Evolutionary conservation across 495 filamentous ascomycete genomes (phyloP), one percentile per base, ranked within the genome.

Genomic region (Trichocladium uniseriatum): DNA sequence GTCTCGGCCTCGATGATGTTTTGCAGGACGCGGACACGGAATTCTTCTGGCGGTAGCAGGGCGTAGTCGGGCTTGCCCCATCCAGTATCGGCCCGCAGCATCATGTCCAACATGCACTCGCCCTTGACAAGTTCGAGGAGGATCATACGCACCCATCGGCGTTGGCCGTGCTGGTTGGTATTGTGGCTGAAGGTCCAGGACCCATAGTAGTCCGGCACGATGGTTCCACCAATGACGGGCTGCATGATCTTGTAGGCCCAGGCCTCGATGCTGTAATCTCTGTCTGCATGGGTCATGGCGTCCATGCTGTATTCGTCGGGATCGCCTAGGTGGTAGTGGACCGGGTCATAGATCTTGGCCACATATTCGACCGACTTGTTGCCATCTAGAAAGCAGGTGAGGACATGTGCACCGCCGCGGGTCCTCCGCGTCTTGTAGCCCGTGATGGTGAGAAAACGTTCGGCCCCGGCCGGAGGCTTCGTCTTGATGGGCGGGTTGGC

Each of bases 271-370:
- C n/a, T 37, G n/a, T 37, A 46, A n/a, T 46, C 43, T 20, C 20
- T 37, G 7, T 46, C 43, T 6, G 43, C 43, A 16, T 13, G 13
- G 1, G 14, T 16, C 34, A 46, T 46, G 14, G 32, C 27, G 34
- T 46, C 43, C 3, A n/a, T n/a, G 18, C 14, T 6, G 18, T 9
- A 9, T 3, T 1, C 3, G 6, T 0, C 13, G 24, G 15, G 24
- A 6, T 19, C 24, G 14, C 14, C 19, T 29, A 35, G 18, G 13
- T 18, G 19, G 6, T 46, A 46, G 8, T 46, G 7, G 20, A 38
- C 43, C 11, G 32, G 32, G 34, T 46, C 43, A 21, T 10, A 46
- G n/a, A 46, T 46, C 32, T 46, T 46, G 32, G 43, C 43, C 7
- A 46, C 6, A 20, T 18, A 46, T n/a, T 37, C 20, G 43, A 15